Percentiles rank a stretch among this genome's conserved stretches.
phyloP scores from a whole-genome alignment of 1,284 basidiomycete species.

The Ceratobasidium sp. region DNA sequence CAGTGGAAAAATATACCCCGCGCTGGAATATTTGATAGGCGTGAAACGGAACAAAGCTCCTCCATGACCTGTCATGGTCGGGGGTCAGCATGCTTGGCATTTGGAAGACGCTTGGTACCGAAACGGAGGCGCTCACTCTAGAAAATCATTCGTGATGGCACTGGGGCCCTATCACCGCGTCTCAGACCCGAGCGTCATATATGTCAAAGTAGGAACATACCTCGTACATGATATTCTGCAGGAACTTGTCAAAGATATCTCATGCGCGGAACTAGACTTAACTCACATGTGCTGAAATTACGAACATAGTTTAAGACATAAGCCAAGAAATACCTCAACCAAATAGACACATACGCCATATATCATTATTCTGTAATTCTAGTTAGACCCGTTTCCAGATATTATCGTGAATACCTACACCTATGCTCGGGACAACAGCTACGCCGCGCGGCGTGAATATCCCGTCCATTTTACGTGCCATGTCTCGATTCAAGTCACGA shows the following conservation, averaged over 20 bases:
- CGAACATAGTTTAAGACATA: constrained; percentile 49
- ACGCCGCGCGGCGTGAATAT: constrained; percentile 79
- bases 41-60: constrained; percentile 84
- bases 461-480: constrained; percentile 78
- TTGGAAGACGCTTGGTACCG: constrained; percentile 49
- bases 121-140: constrained; percentile 66
- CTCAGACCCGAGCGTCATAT: constrained; percentile 54
- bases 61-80: constrained; percentile 79
- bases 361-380: constrained; percentile 82
- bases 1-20: constrained; percentile 87
- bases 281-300: constrained; percentile 72
- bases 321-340: constrained; percentile 31
- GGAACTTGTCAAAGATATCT: neutral
- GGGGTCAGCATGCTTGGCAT: too few relatives aligned
- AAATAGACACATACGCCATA: constrained; percentile 76
- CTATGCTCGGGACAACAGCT: constrained; percentile 87
- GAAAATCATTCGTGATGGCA: constrained; percentile 80
- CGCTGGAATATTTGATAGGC: constrained; percentile 85
- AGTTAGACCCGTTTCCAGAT: neutral
- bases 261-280: neutral
- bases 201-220: constrained; percentile 57
- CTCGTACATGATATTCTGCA: constrained; percentile 77
- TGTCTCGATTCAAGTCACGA: constrained; percentile 77
- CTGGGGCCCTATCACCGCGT: constrained; percentile 74
- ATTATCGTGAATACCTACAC: constrained; percentile 57